A percentile compares a stretch with the other conserved stretches of the same genome.
phyloP scores from a whole-genome alignment of 2,329 filamentous ascomycete species.

The Aspergillus intermedius region DNA sequence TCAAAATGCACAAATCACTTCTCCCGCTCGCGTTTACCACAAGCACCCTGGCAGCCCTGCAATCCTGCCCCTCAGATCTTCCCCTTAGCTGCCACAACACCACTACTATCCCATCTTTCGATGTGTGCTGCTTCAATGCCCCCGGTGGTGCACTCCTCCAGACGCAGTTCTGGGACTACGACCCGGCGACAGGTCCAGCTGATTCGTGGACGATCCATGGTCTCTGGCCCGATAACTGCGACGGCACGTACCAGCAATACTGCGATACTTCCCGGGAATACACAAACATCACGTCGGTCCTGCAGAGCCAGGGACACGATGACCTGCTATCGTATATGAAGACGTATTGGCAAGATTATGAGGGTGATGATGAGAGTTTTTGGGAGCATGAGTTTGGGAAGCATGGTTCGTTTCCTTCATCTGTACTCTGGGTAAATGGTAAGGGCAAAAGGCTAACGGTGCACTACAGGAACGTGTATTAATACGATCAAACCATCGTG shows the following conservation, averaged over 20 bases:
- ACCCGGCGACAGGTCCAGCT: slow-evolving; percentile 48
- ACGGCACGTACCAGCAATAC: slow-evolving; percentile 47
- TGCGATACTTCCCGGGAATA: slow-evolving; percentile 54
- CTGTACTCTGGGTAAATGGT: background rate
- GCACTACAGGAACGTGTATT: slow-evolving; percentile 53
- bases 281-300: slow-evolving; percentile 52
- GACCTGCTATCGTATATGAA: slow-evolving; percentile 53
- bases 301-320: slow-evolving; percentile 43
- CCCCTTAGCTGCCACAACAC: slow-evolving; percentile 53
- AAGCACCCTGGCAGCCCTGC: slow-evolving; percentile 17
- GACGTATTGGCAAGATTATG: slow-evolving; percentile 54
- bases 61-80: slow-evolving; percentile 27
- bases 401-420: slow-evolving; percentile 45
- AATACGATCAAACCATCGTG: slow-evolving; percentile 60
- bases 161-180: slow-evolving; percentile 57
- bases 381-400: slow-evolving; percentile 69
- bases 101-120: slow-evolving; percentile 32
- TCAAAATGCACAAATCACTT: slow-evolving; percentile 10
- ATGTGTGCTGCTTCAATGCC: slow-evolving; percentile 54
- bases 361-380: slow-evolving; percentile 50
- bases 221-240: slow-evolving; percentile 50
- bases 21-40: slow-evolving; percentile 18
- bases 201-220: slow-evolving; percentile 56
- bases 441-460: background rate
- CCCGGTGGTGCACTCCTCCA: slow-evolving; percentile 52